phyloP scores from a whole-genome alignment of 1,284 basidiomycete species.

The Xerocomus nothofagi region DNA sequence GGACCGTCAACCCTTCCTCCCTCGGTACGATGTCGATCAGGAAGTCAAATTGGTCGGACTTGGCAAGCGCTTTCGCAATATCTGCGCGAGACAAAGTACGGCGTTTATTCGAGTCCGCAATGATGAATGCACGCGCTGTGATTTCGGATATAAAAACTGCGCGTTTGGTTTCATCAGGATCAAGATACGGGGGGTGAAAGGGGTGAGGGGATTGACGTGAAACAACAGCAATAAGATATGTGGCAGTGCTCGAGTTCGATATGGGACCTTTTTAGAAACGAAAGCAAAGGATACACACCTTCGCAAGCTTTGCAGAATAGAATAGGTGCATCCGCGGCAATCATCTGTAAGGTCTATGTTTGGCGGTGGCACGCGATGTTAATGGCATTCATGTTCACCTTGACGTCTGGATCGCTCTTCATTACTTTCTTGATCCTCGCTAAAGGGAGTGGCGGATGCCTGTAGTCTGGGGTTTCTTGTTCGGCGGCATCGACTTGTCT shows the following conservation, averaged over 20 bases:
- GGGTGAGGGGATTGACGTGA: neutral
- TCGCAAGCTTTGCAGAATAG: constrained; percentile 96
- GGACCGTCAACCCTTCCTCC: constrained; percentile 53
- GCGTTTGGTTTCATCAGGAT: constrained; percentile 2
- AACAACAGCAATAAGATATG: neutral
- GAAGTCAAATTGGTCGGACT: constrained; percentile 92
- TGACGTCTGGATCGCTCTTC: constrained; percentile 96
- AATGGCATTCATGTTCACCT: constrained; percentile 47
- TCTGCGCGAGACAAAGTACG: constrained; percentile 89
- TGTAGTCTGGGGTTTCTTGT: constrained; percentile 79
- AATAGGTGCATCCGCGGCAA: constrained; percentile 92
- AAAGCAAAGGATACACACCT: constrained; percentile 53
- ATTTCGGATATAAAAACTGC: constrained; percentile 94
- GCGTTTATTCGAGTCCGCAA: constrained; percentile 90
- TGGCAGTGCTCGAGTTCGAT: constrained; percentile 5
- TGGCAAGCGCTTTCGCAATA: constrained; percentile 85
- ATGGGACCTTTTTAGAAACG: neutral
- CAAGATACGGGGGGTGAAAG: no score
- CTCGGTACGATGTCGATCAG: constrained; percentile 90
- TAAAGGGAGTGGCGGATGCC: constrained; percentile 83
- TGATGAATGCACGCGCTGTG: constrained; percentile 89
- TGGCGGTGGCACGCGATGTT: neutral
- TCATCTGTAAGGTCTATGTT: constrained; percentile 65
- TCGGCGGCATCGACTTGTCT: constrained; percentile 78
- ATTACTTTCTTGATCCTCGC: constrained; percentile 97